Evolutionary conservation across 148 eudicot genomes (phyloP).

Genomic region (Beta vulgaris): DNA sequence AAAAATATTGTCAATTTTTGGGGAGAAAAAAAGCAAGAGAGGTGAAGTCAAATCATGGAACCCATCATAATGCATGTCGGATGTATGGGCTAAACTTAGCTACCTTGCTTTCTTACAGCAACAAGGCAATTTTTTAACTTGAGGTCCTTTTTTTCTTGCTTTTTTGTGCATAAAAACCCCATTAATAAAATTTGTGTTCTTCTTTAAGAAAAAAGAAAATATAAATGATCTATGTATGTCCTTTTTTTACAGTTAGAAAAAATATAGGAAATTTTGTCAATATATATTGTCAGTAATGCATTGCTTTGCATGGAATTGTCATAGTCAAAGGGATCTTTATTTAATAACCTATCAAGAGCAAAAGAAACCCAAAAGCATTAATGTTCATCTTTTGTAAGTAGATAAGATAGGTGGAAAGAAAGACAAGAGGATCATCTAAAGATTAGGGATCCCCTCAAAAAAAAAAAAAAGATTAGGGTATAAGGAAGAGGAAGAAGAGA

Average conservation of each 20-base stretch:
- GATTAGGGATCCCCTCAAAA: not conserved
- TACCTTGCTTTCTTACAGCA: not conserved
- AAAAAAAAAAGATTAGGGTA: no score
- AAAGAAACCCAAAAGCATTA: slow-evolving; percentile 20
- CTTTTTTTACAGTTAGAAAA: not conserved
- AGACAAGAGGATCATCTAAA: slow-evolving; percentile 6
- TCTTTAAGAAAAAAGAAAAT: not conserved
- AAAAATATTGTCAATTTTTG: slow-evolving; percentile 8
- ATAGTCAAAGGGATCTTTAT: slow-evolving; percentile 17
- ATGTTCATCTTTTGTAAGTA: slow-evolving; percentile 3
- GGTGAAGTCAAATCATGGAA: slow-evolving; percentile 31
- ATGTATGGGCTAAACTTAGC: not conserved
- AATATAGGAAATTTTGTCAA: not conserved
- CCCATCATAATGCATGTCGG: not conserved
- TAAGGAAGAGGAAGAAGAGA: not conserved
- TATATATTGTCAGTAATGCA: slow-evolving; percentile 15
- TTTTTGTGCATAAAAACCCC: not conserved
- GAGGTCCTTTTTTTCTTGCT: not conserved
- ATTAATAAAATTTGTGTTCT: not conserved
- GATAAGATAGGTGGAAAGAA: slow-evolving; percentile 24
- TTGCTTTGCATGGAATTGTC: slow-evolving; percentile 31
- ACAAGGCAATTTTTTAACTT: slow-evolving; percentile 20
- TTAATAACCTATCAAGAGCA: slow-evolving; percentile 15
- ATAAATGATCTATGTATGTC: no score
- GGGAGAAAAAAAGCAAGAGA: not conserved